phyloP scores from a whole-genome alignment of 345 rosid genomes.

The Theobroma cacao region DNA sequence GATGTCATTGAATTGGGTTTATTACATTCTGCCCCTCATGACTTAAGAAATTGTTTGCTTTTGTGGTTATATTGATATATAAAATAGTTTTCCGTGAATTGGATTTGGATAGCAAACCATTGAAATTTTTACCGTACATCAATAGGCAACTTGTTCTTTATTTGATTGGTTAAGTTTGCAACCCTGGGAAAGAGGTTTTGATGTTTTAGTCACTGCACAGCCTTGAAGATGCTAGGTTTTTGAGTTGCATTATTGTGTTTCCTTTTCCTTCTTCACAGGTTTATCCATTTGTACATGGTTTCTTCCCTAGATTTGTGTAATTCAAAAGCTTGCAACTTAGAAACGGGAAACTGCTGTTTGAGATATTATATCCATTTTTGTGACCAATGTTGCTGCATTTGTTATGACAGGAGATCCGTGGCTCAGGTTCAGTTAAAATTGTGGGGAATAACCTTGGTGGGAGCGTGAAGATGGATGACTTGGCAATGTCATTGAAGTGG shows the following conservation, averaged over 20 bases:
- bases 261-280: background rate
- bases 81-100: background rate
- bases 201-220: background rate
- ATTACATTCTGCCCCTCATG: background rate
- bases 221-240: background rate
- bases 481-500: slow-evolving; percentile 84
- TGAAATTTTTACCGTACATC: background rate
- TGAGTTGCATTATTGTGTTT: background rate
- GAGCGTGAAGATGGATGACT: slow-evolving; percentile 62
- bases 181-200: background rate
- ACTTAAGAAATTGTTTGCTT: background rate
- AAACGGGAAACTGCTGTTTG: background rate
- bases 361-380: background rate
- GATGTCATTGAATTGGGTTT: background rate
- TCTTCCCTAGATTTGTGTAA: background rate
- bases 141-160: background rate
- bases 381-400: background rate
- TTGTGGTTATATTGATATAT: background rate
- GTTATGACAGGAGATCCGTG: slow-evolving; percentile 53
- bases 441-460: slow-evolving; percentile 82
- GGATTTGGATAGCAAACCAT: background rate
- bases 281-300: background rate
- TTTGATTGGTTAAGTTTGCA: background rate
- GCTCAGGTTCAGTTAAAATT: slow-evolving; percentile 68
- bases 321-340: background rate